These are phyloP conservation scores for Yarrowia divulgata DNA, from an alignment of 805 yeast species.

Conservation along the genomic window DNA sequence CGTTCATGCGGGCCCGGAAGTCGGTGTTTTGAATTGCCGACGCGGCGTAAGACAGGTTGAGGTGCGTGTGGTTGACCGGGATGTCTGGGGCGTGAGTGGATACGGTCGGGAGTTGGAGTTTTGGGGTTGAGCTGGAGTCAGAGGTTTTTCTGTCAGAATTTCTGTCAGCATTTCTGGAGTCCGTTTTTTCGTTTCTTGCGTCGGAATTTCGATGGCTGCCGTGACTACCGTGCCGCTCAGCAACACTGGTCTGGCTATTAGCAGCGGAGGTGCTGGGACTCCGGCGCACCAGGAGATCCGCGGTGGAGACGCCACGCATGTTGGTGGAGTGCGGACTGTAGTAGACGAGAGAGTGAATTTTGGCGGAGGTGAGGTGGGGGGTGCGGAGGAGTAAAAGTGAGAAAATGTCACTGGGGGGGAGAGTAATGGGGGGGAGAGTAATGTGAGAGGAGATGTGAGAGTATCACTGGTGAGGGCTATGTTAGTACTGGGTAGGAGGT, in stretches of 20 bases:
- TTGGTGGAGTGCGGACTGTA: conserved; percentile 21
- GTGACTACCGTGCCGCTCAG: conserved; percentile 1
- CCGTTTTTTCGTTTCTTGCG: no score
- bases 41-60: conserved; percentile 1
- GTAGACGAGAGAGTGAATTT: conserved; percentile 28
- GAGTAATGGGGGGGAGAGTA: no score
- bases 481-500: no score
- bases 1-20: conserved; percentile 31
- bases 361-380: not conserved
- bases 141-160: not conserved
- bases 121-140: not conserved
- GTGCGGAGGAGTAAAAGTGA: no score
- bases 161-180: no score
- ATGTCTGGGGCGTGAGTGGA: conserved; percentile 15
- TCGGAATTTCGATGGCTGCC: not conserved
- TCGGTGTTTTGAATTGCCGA: conserved; percentile 27
- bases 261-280: not conserved
- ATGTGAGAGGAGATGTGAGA: no score
- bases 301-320: conserved; percentile 18
- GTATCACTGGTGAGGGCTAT: no score
- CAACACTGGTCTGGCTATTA: conserved; percentile 1
- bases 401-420: no score
- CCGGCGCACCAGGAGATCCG: conserved; percentile 21
- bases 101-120: conserved; percentile 10
- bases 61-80: conserved; percentile 5